Evolutionary conservation across 169 alveolate genomes (phyloP), one percentile per base, ranked within the genome.

Genomic region (Besnoitia besnoiti): DNA sequence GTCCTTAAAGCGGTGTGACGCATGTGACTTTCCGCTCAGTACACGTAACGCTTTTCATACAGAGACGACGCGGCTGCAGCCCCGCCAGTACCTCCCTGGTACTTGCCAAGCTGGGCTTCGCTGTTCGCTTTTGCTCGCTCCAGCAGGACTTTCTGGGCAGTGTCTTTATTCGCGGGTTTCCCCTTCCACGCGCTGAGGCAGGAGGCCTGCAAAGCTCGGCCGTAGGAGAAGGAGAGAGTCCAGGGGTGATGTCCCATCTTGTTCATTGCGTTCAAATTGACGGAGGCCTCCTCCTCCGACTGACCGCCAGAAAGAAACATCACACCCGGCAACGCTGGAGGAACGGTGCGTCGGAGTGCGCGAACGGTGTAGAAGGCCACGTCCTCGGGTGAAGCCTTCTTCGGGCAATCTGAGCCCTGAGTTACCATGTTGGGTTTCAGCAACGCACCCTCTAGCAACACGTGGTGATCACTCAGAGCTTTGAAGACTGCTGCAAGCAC

Each of bases 361-460:
- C 99, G 97, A 40, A 98, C 98, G 39, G 99, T 99, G 95, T 96
- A 96, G 96, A 97, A 97, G 42, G 99, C 99, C 77, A 99, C 97
- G 89, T 98, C 99, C 85, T 97, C 97, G 0, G 99, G 96, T 59
- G 97, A 42, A 4, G 90, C 94, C 46, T 80, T 80, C 62, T 27
- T 37, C 16, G 94, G 92, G 50, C 89, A 89, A 35, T 93, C 94
- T 8, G 96, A 95, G 79, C 99, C 99, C 49, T 99, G 98, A 61
- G 99, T 99, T 62, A 99, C 99, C 99, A 99, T 99, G 97, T 98
- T 99, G 42, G 99, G 99, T 97, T 99, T 99, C 82, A 99, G 97
- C 67, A 99, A 96, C 80, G 98, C 97, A 47, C 99, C 99, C 95
- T 99, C 99, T 85, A 98, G 97, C 94, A 99, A 95, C 73, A 99